phyloP scores from a whole-genome alignment of 1,139 yeast species.

The Saccharomyces pastorianus region DNA sequence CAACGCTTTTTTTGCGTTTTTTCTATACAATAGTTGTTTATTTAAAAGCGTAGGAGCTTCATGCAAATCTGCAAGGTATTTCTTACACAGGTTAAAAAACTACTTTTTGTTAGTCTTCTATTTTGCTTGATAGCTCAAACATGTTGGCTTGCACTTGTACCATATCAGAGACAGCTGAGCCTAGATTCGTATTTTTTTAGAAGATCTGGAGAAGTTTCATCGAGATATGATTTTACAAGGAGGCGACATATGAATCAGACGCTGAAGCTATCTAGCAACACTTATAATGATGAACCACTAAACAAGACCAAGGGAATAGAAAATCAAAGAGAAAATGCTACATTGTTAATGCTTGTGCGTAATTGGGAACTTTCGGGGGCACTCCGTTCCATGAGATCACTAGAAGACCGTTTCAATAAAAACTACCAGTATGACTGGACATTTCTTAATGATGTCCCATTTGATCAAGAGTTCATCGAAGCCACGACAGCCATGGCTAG shows the following conservation, averaged over 20 bases:
- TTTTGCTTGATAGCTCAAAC: not conserved
- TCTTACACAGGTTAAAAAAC: not conserved
- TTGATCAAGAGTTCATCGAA: conserved; percentile 55
- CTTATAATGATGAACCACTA: conserved; percentile 9
- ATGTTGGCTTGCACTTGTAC: not conserved
- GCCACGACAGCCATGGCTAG: conserved; percentile 66
- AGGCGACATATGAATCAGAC: conserved; percentile 10
- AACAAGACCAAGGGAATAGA: not conserved
- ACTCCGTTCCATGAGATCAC: conserved; percentile 33
- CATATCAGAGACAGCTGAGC: not conserved
- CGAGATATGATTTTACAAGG: conserved; percentile 10
- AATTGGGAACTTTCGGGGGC: conserved; percentile 61
- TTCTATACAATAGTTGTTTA: not conserved
- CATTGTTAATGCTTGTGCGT: conserved; percentile 61
- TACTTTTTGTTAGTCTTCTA: not conserved
- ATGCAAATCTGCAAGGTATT: not conserved
- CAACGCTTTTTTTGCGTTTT: not conserved
- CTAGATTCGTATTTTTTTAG: conserved; percentile 4
- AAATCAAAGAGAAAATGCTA: conserved; percentile 27
- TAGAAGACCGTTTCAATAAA: conserved; percentile 62
- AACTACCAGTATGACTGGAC: conserved; percentile 79
- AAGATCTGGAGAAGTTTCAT: conserved; percentile 9
- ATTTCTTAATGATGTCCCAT: conserved; percentile 75
- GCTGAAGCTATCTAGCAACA: conserved; percentile 14
- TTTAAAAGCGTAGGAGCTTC: not conserved